These are phyloP conservation scores for Cladosporium sphaerospermum DNA, from an alignment of 2,329 filamentous ascomycete genomes.

Conservation along the genomic window DNA sequence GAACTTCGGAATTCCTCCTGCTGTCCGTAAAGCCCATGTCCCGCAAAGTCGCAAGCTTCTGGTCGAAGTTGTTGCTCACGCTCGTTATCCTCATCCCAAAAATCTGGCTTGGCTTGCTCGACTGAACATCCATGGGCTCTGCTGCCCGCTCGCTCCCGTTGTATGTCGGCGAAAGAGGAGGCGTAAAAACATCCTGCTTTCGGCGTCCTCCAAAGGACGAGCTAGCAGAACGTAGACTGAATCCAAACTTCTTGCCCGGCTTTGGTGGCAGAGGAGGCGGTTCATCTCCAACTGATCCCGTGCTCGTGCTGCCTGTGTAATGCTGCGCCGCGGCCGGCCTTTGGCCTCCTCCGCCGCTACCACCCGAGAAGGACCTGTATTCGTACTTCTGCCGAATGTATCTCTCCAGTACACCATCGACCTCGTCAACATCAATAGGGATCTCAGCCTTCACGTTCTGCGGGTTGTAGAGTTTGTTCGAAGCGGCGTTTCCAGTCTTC, in stretches of 20 bases:
- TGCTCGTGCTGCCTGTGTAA: constrained; percentile 51
- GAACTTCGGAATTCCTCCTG: constrained; percentile 70
- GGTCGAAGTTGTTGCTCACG: constrained; percentile 61
- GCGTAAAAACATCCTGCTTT: constrained; percentile 37
- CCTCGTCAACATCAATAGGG: constrained; percentile 85
- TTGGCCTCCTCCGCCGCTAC: constrained; percentile 26
- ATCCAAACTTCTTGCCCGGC: constrained; percentile 54
- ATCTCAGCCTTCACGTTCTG: constrained; percentile 75
- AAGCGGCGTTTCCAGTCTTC: constrained; percentile 75
- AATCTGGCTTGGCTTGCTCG: constrained; percentile 51
- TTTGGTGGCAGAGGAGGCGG: constrained; percentile 56
- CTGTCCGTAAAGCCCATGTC: constrained; percentile 92
- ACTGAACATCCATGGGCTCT: constrained; percentile 19
- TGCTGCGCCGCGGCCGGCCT: constrained; percentile 36
- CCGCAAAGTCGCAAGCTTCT: constrained; percentile 68
- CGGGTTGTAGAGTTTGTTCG: constrained; percentile 86
- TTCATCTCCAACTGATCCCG: constrained; percentile 44
- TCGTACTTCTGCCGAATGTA: constrained; percentile 95
- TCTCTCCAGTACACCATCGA: constrained; percentile 87
- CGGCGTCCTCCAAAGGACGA: constrained; percentile 61
- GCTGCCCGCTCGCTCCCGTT: constrained; percentile 22
- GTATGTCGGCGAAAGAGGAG: constrained; percentile 31
- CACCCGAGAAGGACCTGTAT: constrained; percentile 48
- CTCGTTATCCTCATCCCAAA: constrained; percentile 39
- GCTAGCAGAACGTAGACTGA: constrained; percentile 61